Conservation (phyloP, 208 protist genomes). For the Zelonia costaricensis region DNA sequence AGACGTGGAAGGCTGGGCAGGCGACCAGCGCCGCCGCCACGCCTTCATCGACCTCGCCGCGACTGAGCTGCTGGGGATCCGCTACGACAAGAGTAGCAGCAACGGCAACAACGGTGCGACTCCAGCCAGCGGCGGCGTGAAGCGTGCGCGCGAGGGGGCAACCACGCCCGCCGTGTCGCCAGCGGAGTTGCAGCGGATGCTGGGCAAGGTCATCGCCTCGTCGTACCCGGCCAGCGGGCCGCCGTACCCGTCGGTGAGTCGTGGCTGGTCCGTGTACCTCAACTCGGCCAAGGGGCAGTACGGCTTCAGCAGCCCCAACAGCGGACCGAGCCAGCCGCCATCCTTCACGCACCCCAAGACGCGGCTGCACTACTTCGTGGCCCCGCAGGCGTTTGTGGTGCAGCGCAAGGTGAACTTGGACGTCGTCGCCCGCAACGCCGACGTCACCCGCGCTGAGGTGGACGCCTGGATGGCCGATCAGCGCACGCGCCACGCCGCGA, state of each 20-base stretch:
- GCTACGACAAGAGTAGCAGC: constrained; percentile 26
- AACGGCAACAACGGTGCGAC: not conserved
- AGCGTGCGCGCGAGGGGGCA: constrained; percentile 8
- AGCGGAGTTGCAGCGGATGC: constrained; percentile 14
- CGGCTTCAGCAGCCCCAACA: constrained; percentile 12
- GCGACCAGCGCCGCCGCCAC: constrained; percentile 67
- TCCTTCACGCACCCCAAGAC: constrained; percentile 53
- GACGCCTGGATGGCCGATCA: constrained; percentile 71
- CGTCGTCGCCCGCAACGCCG: constrained; percentile 36
- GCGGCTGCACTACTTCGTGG: constrained; percentile 48
- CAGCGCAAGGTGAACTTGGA: constrained; percentile 43
- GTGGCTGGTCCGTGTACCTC: constrained; percentile 23
- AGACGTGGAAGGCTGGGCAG: constrained; percentile 51
- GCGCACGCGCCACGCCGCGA: constrained; percentile 39
- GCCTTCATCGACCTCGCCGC: constrained; percentile 63
- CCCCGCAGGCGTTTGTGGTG: constrained; percentile 72
- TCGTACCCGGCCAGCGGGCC: constrained; percentile 20
- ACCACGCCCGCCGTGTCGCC: not conserved
- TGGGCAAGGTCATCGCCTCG: constrained; percentile 7
- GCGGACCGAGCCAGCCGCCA: constrained; percentile 20
- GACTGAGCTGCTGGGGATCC: constrained; percentile 50
- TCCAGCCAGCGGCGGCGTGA: constrained; percentile 1
- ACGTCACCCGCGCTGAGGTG: constrained; percentile 41
- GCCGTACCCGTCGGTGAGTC: constrained; percentile 19
- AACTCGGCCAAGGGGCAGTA: constrained; percentile 30